A percentile compares a stretch with the other conserved stretches of the same genome.
phyloP scores from a whole-genome alignment of 2,329 filamentous ascomycete genomes.

The Trichophyton schoenleinii region DNA sequence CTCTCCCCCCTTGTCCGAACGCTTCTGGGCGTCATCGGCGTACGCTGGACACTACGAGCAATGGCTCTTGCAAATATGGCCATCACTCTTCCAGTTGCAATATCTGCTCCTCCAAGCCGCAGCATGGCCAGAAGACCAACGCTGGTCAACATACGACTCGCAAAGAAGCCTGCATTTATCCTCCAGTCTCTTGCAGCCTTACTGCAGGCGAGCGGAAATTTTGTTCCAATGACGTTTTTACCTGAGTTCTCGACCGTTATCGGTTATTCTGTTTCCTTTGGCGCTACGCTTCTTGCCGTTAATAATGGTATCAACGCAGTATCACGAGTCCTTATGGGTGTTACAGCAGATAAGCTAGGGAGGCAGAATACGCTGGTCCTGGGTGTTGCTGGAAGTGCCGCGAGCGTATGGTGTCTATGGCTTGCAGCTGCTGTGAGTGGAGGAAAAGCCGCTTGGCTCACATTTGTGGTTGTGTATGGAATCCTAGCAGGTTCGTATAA shows the following conservation, averaged over 20 bases:
- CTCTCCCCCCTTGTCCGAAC: conserved; percentile 21
- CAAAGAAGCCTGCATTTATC: conserved; percentile 24
- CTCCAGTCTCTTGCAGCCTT: conserved; percentile 26
- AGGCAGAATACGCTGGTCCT: conserved; percentile 29
- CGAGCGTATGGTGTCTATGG: conserved; percentile 21
- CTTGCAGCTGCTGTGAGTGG: conserved; percentile 7
- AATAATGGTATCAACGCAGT: conserved; percentile 31
- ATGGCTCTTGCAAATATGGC: conserved; percentile 6
- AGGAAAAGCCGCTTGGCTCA: conserved; percentile 7
- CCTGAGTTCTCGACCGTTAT: conserved; percentile 28
- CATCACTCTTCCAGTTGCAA: conserved; percentile 7
- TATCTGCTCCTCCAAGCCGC: conserved; percentile 9
- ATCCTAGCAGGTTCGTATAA: conserved; percentile 9
- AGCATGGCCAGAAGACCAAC: conserved; percentile 7
- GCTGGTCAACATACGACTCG: conserved; percentile 24
- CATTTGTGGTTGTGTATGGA: conserved; percentile 11
- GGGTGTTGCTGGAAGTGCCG: conserved; percentile 20
- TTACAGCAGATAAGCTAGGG: conserved; percentile 28
- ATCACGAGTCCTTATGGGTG: conserved; percentile 28
- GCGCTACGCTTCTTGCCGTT: conserved; percentile 29
- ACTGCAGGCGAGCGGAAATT: conserved; percentile 29
- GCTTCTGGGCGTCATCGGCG: conserved; percentile 7
- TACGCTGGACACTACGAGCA: conserved; percentile 6
- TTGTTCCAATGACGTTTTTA: conserved; percentile 29
- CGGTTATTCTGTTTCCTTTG: conserved; percentile 25